A percentile compares a stretch with the other conserved stretches of the same genome.
Evolutionary conservation across 2,329 filamentous ascomycete species (phyloP).

Genomic region (Xylariomycetidae sp.): DNA sequence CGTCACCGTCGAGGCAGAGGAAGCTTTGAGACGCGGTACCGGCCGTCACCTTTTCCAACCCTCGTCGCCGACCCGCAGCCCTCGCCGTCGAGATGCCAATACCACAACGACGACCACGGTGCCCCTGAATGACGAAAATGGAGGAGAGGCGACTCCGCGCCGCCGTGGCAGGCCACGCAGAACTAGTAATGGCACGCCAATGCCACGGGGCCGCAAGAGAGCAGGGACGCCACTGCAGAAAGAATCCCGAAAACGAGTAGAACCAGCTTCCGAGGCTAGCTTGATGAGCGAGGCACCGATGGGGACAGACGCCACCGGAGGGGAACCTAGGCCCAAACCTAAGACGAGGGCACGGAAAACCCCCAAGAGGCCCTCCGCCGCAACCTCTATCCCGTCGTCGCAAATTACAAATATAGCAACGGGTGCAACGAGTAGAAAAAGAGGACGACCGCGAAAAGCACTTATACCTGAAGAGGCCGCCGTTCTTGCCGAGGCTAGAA

Average conservation of each 20-base stretch:
- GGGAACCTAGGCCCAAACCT: conserved; percentile 26
- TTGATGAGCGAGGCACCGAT: conserved; percentile 17
- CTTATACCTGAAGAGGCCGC: conserved; percentile 19
- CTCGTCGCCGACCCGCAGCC: conserved; percentile 35
- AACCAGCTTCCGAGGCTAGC: conserved; percentile 22
- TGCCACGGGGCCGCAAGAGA: conserved; percentile 41
- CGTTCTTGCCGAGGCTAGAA: conserved; percentile 9
- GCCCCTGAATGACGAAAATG: conserved; percentile 35
- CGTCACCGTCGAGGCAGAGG: conserved; percentile 50
- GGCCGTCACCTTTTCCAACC: conserved; percentile 31
- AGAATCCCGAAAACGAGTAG: conserved; percentile 28
- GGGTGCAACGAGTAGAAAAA: conserved; percentile 23
- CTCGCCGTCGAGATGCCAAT: conserved; percentile 32
- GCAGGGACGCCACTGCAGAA: conserved; percentile 39
- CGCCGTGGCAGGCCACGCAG: conserved; percentile 41
- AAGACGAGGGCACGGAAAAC: conserved; percentile 29
- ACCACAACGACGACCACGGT: conserved; percentile 47
- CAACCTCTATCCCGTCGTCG: conserved; percentile 20
- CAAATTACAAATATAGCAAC: conserved; percentile 18
- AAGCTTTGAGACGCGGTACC: conserved; percentile 19
- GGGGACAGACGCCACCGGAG: conserved; percentile 15
- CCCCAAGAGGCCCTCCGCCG: conserved; percentile 15
- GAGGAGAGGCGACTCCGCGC: conserved; percentile 32
- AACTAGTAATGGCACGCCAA: conserved; percentile 48
- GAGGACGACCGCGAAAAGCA: conserved; percentile 26